A percentile compares a stretch with the other conserved stretches of the same genome.
phyloP scores from a whole-genome alignment of 495 filamentous ascomycete species.

The Alectoria sarmentosa region DNA sequence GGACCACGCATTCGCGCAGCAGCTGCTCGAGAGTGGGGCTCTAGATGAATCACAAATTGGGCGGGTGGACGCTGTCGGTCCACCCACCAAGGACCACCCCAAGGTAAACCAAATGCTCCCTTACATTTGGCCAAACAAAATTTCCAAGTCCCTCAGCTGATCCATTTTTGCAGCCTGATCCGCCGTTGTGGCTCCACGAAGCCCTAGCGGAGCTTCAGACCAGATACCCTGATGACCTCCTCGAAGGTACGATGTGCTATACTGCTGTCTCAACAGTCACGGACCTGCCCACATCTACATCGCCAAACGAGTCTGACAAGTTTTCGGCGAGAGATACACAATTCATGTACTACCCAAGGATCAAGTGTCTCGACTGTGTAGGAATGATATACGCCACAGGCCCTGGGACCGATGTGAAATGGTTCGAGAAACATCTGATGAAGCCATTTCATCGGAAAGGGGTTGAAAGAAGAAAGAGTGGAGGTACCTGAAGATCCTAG shows the following conservation, averaged over 20 bases:
- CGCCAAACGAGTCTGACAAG: slow-evolving; percentile 42
- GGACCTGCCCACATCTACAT: slow-evolving; percentile 42
- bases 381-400: slow-evolving; percentile 89
- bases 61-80: slow-evolving; percentile 26
- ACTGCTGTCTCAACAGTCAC: slow-evolving; percentile 64
- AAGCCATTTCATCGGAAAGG: slow-evolving; percentile 70
- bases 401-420: slow-evolving; percentile 73
- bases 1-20: neutral
- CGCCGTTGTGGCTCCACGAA: slow-evolving; percentile 69
- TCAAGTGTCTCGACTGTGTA: slow-evolving; percentile 84
- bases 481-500: no score
- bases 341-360: slow-evolving; percentile 74
- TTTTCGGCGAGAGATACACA: slow-evolving; percentile 49
- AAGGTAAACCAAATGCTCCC: slow-evolving; percentile 18
- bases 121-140: neutral
- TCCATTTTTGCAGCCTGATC: slow-evolving; percentile 51
- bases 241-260: slow-evolving; percentile 85
- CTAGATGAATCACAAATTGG: slow-evolving; percentile 22
- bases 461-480: slow-evolving; percentile 63
- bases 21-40: neutral
- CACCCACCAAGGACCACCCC: slow-evolving; percentile 24
- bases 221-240: slow-evolving; percentile 65
- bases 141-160: slow-evolving; percentile 24
- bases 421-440: slow-evolving; percentile 85
- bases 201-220: slow-evolving; percentile 57